Evolutionary conservation across 2,329 filamentous ascomycete genomes (phyloP).

Genomic region (Exophiala lecanii-corni): DNA sequence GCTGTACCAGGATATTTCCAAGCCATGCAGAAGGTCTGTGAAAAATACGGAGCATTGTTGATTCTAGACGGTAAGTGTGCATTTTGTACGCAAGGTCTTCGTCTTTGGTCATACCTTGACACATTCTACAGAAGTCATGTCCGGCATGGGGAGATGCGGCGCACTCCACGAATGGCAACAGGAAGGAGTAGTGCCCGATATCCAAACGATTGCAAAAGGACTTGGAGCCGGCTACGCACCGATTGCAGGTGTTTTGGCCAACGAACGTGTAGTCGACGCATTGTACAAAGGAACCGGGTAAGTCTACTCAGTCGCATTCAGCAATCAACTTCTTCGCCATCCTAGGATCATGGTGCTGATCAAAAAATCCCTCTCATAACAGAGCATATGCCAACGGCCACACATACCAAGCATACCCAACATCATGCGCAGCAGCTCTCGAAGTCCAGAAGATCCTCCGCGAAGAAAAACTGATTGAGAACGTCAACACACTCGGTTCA

Average conservation of each 20-base stretch:
- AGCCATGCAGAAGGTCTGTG: constrained; percentile 64
- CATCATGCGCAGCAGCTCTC: constrained; percentile 49
- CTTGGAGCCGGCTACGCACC: constrained; percentile 54
- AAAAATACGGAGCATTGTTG: constrained; percentile 65
- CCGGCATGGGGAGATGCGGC: constrained; percentile 54
- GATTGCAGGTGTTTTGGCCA: constrained; percentile 51
- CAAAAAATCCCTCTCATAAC: not conserved
- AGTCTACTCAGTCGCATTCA: constrained; percentile 46
- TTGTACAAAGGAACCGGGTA: constrained; percentile 43
- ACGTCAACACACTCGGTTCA: constrained; percentile 28
- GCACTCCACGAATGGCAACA: constrained; percentile 57
- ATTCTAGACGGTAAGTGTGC: constrained; percentile 62
- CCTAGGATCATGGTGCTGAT: not conserved
- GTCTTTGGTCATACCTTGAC: not conserved
- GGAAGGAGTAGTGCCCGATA: constrained; percentile 54
- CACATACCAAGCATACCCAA: constrained; percentile 53
- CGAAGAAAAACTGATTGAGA: constrained; percentile 46
- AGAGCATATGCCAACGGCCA: constrained; percentile 53
- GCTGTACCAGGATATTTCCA: constrained; percentile 64
- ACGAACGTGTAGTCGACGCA: constrained; percentile 43
- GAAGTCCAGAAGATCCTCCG: constrained; percentile 49
- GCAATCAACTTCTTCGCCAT: constrained; percentile 40
- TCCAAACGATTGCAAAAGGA: constrained; percentile 57
- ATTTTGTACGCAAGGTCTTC: not conserved
- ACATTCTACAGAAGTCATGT: constrained; percentile 44